Evolutionary conservation across 257 asterid genomes (phyloP), one percentile per base, ranked within the genome.

Genomic region (Solanum pinnatisectum): DNA sequence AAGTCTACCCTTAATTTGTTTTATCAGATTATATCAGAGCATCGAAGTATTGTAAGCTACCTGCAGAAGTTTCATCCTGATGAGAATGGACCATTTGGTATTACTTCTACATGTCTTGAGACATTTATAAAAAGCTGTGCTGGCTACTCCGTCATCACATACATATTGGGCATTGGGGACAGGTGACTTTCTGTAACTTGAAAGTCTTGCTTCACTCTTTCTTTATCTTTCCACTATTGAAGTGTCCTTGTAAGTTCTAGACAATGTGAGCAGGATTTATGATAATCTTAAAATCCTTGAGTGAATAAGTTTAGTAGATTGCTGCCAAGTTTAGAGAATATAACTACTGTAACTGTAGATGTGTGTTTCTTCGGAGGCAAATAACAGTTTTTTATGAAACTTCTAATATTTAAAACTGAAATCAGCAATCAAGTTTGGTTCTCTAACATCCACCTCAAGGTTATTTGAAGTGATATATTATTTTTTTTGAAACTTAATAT

Each of bases 91-190:
- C 99, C 98, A 84, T 97, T 95, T 88, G 99, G 99, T 85, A 92
- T 97, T 89, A 97, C 99, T 12, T 97, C 98, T 30, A 92, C 98
- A 12, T 97, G 99, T 73, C 97, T 97, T 79, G 99, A 97, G 91
- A 97, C 99, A 35, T 97, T 97, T 89, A 97, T 95, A 87, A 97
- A 97, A 92, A 97, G 99, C 84, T 97, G 99, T 86, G 98, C 99
- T 92, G 99, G 99, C 79, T 97, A 97, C 92, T 97, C 99, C 13
- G 99, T 97, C 88, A 97, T 97, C 94, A 97, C 99, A 10, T 97
- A 97, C 92, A 97, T 97, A 84, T 91, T 97, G 86, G 98, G 99
- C 88, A 96, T 97, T 89, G 99, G 99, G 85, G 99, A 97, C 95
- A 97, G 99, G 98, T 95, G 74, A 91, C 84, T 78, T 86, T 88